A percentile compares a stretch with the other conserved stretches of the same genome.
Conservation (phyloP, 2,329 filamentous ascomycete species). For the Akanthomyces dipterigenus region DNA sequence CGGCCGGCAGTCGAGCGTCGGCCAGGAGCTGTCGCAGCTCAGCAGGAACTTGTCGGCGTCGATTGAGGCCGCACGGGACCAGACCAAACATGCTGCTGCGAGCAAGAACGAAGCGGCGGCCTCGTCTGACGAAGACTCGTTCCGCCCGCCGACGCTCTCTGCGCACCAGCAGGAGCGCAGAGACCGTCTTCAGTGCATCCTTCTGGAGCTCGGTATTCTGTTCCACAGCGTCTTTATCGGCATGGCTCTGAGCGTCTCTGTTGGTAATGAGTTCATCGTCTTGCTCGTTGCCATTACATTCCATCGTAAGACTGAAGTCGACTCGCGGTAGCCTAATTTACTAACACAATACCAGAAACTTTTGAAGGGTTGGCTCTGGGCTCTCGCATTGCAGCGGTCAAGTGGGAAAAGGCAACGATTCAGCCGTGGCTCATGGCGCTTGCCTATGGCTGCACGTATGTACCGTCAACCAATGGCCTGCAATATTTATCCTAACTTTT, state of each 20-base stretch:
- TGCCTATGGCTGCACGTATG: conserved; percentile 48
- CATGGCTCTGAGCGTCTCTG: conserved; percentile 74
- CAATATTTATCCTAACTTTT: conserved; percentile 12
- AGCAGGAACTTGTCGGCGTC: conserved; percentile 16
- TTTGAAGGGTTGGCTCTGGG: conserved; percentile 56
- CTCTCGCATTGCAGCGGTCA: conserved; percentile 54
- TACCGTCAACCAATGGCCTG: conserved; percentile 17
- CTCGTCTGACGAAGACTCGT: conserved; percentile 14
- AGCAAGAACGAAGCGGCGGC: conserved; percentile 3
- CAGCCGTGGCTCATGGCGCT: conserved; percentile 52
- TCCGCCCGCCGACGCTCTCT: conserved; percentile 22
- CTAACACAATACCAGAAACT: conserved; percentile 28
- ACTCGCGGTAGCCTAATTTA: too few relatives aligned
- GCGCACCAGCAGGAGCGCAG: conserved; percentile 54
- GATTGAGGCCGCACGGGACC: conserved; percentile 16
- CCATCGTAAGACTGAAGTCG: conserved; percentile 42
- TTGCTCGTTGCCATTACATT: conserved; percentile 73
- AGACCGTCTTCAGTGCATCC: conserved; percentile 66
- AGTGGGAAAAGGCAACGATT: conserved; percentile 31
- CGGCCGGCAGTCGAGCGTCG: conserved; percentile 29
- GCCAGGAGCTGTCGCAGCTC: conserved; percentile 25
- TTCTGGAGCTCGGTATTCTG: conserved; percentile 69
- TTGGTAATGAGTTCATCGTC: conserved; percentile 69
- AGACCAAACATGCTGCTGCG: conserved; percentile 12
- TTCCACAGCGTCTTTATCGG: conserved; percentile 67